Base-by-base conservation (phyloP, 129 eudicot genomes). In the Lactuca sativa region DNA sequence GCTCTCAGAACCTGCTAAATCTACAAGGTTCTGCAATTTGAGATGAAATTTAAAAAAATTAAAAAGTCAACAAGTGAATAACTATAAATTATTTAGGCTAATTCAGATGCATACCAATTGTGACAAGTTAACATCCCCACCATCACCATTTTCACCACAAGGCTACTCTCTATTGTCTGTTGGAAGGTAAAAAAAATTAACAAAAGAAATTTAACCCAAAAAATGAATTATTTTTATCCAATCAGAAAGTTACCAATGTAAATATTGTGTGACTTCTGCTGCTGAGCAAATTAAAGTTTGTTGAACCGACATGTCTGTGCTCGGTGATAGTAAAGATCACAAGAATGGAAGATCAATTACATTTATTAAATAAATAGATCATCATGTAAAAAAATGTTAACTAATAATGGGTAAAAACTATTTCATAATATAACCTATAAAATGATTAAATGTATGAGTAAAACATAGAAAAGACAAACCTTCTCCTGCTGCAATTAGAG, bases 1-100 rank as follows among this genome's bases (percentile, higher is more conserved):
- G 87, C 99, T 93, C 86, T 93, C 99, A 51, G 99, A 93, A 86
- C 99, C 99, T 58, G 99, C 99, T 87, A 90, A 86, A 75, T 93
- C 99, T 75, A 93, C 90, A 60, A 93, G 92, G 81, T 93, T 88
- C 99, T 93, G 92, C 92, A 87, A 62, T 75, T 54, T 56, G 56
- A 71, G 67, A 70, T 53, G 53, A 18, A 71, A n/a, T n/a, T 70
- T 44, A 47, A 10, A 66, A 55, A 37, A 55, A n/a, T 68, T 58
- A 64, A 7, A 31, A 58, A 13, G 38, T 11, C 53, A 77, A 77
- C 6, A 34, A 63, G 62, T 25, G 54, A 65, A 25, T 25, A 43
- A 47, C 0, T 11, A 12, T 47, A n/a, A 3, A 6, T 11, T 2
- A 11, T 47, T 47, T 47, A 52, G 60, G 61, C 12, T 10, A 74